Evolutionary conservation across 75 land plant species (phyloP), one percentile per base, ranked within the genome.

Genomic region (Isoetes taiwanensis): DNA sequence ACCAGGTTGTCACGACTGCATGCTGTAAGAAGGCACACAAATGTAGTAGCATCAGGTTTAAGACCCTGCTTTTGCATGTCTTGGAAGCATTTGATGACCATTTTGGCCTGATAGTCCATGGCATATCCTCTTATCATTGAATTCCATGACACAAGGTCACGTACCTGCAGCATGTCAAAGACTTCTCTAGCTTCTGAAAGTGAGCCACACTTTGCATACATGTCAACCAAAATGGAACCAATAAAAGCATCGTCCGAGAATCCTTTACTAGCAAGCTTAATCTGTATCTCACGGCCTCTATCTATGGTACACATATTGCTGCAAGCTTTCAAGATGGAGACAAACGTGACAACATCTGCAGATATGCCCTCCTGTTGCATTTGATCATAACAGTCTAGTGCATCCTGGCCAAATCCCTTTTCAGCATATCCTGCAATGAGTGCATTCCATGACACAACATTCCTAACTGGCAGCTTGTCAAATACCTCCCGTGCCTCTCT

Each of bases 261-360:
- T n/a, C n/a, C n/a, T n/a, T n/a, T n/a, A n/a, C n/a, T n/a, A n/a
- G n/a, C n/a, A n/a, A n/a, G n/a, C n/a, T n/a, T n/a, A n/a, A n/a
- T n/a, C n/a, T n/a, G n/a, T n/a, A n/a, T n/a, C n/a, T n/a, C n/a
- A n/a, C n/a, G n/a, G n/a, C n/a, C n/a, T n/a, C n/a, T n/a, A n/a
- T n/a, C n/a, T n/a, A n/a, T n/a, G n/a, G n/a, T n/a, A n/a, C n/a
- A n/a, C n/a, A n/a, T n/a, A n/a, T n/a, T n/a, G 16, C 68, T 64
- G 40, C 74, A 71, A 10, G 68, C 63, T 43, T n/a, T 50, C 14
- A 71, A 19, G 10, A 71, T 30, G 17, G 56, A 55, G 24, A 64
- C 34, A 56, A 64, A 71, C 12, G 74, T 71, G 0, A 64, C 35
- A 17, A 20, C 56, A 59, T 71, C 53, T n/a, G 74, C 63, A 10